Conservation (phyloP, 768 basidiomycete genomes). For the Kwoniella dendrophila region DNA sequence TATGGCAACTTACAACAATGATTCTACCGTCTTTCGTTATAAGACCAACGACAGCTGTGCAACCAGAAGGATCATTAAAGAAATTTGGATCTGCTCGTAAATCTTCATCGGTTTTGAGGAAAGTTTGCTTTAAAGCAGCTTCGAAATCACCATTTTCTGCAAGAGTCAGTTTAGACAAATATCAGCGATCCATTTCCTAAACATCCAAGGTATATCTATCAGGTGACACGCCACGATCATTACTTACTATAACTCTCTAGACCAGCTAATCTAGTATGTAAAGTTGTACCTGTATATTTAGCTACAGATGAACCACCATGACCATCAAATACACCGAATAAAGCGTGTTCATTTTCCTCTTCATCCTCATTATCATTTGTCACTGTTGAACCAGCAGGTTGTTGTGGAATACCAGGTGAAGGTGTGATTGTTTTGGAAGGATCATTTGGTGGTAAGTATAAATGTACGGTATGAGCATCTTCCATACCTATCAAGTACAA, state of each 20-base stretch:
- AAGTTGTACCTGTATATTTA: constrained; percentile 53
- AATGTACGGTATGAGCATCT: constrained; percentile 80
- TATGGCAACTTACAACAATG: constrained; percentile 48
- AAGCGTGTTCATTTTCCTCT: constrained; percentile 61
- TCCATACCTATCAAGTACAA: constrained; percentile 76
- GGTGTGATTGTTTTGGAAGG: constrained; percentile 24
- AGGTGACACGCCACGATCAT: neutral
- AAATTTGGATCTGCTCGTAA: constrained; percentile 81
- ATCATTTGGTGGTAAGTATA: constrained; percentile 61
- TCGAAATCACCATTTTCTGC: constrained; percentile 64
- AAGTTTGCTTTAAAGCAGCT: constrained; percentile 79
- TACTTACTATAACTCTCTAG: constrained; percentile 52
- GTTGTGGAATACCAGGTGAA: constrained; percentile 39
- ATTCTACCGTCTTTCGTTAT: constrained; percentile 76
- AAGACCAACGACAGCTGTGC: constrained; percentile 88
- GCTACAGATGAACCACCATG: constrained; percentile 76
- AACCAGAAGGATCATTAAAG: constrained; percentile 89
- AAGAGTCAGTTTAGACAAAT: neutral
- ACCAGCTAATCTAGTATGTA: constrained; percentile 47
- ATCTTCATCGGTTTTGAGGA: constrained; percentile 93
- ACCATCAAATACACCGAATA: constrained; percentile 97
- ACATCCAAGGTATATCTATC: neutral
- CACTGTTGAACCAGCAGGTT: constrained; percentile 52
- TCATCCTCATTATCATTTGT: constrained; percentile 60
- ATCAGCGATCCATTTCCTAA: neutral